Evolutionary conservation across 2,329 filamentous ascomycete species (phyloP), one percentile per base, ranked within the genome.

Genomic region (Penicillium sp.): DNA sequence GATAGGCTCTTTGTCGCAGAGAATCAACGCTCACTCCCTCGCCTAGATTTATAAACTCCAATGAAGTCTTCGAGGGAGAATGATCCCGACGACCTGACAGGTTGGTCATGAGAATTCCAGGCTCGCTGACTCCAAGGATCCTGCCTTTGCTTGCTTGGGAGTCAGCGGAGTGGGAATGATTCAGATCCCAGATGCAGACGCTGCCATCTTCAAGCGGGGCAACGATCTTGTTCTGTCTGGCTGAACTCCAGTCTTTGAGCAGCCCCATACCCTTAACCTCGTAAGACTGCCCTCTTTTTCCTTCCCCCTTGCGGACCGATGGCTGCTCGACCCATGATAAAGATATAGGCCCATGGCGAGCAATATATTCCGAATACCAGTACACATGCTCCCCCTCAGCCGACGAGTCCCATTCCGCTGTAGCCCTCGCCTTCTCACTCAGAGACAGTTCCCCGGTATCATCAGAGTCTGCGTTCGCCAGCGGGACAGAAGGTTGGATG

Each of bases 331-430:
- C 80, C 93, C 93, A 97, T 66, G 84, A 88, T 53, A 91, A 79
- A 15, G 82, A 82, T n/a, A 91, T 81, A 0, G 88, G 86, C 0
- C 86, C 91, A 74, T 93, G 83, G 35, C 93, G 84, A 53, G 93
- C 90, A 61, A 95, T 88, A 69, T 92, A 96, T 73, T 97, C 93
- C 55, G 89, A 84, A 72, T 96, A 96, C 89, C 91, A 97, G 49
- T 89, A 86, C 21, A 93, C 81, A 41, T 80, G 80, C 75, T 97
- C 92, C 5, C 76, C 78, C 0, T 86, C 84, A 62, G 89, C 91
- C 0, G 85, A 85, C 0, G 90, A 90, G 65, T 96, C 91, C 92
- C 92, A 96, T 65, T 91, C 91, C 5, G 87, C 87, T 3, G 71
- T 72, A 12, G 70, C 74, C 57, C 66, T 69, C 40, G 65, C 69